A percentile compares a stretch with the other conserved stretches of the same genome.
These are phyloP conservation scores for Malassezia slooffiae DNA, from an alignment of 1,284 basidiomycete genomes.

Conservation along the genomic window DNA sequence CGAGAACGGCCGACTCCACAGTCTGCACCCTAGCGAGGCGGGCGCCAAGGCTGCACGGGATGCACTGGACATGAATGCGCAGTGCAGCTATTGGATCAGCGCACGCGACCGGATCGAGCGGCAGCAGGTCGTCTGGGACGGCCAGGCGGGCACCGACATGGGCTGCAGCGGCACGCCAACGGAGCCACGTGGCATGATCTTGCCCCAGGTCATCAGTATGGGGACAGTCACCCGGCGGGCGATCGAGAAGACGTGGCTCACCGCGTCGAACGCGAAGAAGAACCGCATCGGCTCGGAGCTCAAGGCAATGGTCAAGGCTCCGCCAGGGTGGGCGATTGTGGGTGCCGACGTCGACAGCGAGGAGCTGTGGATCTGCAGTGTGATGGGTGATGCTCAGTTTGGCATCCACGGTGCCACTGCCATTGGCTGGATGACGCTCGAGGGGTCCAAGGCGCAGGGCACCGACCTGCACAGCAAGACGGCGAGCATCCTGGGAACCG, in stretches of 20 bases:
- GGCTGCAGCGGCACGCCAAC: constrained; percentile 13
- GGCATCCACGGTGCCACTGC: constrained; percentile 93
- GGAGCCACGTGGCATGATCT: constrained; percentile 59
- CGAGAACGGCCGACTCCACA: constrained; percentile 58
- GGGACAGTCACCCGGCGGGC: constrained; percentile 93
- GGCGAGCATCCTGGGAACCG: constrained; percentile 81
- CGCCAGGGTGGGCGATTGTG: constrained; percentile 83
- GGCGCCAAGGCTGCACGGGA: constrained; percentile 65
- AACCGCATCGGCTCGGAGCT: constrained; percentile 94
- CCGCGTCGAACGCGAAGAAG: constrained; percentile 93
- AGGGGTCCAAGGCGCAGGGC: constrained; percentile 90
- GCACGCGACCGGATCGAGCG: constrained; percentile 81
- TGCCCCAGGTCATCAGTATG: constrained; percentile 96
- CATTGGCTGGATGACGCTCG: constrained; percentile 98
- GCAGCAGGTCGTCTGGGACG: constrained; percentile 85
- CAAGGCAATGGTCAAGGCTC: constrained; percentile 92
- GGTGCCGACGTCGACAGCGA: constrained; percentile 98
- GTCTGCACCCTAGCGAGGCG: constrained; percentile 42
- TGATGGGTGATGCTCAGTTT: constrained; percentile 97
- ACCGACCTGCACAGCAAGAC: constrained; percentile 97
- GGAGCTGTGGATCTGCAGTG: constrained; percentile 97
- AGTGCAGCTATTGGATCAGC: constrained; percentile 96
- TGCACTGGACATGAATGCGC: constrained; percentile 81
- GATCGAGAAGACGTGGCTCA: constrained; percentile 96
- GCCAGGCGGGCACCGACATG: constrained; percentile 50